Base-by-base conservation (phyloP, 768 basidiomycete genomes). In the Mycena chlorophos region DNA sequence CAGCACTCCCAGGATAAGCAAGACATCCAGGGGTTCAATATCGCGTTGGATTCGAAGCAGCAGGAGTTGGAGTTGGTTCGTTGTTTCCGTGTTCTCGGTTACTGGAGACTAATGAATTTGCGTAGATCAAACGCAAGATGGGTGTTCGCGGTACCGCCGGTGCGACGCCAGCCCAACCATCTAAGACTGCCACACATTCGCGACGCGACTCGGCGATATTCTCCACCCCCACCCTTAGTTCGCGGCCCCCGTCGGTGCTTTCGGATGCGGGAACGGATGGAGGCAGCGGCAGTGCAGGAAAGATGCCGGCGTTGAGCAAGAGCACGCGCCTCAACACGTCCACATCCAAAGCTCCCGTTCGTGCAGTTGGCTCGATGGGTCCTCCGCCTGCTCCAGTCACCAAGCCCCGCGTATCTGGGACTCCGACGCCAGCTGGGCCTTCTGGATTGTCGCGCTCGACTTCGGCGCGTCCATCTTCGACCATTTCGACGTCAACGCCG, bases 31-130 rank as follows among this genome's bases (percentile, higher is more conserved):
- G 88, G 90, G n/a, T 72, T 96, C 63, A 94, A 96, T 64, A 93
- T 95, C 30, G 94, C 94, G 0, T 72, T 97, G 51, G 92, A 95
- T 70, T 87, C 92, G 23, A 97, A 97, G 72, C 94, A 97, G 65
- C 93, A 95, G 69, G 94, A 96, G 69, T 74, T 97, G 34, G 93
- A 96, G 67, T 67, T 95, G 69, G 94, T 97, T 56, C 51, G 83
- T 78, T 34, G 27, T 49, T 60, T 43, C 39, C 53, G 20, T 23
- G 26, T 45, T 10, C 43, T 49, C n/a, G 13, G 8, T 42, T 37
- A 10, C 26, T 26, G 10, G 4, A 1, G 57, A 17, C 26, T 34
- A 19, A 43, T 37, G 27, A 64, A 23, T 31, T n/a, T 34, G 25
- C 19, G n/a, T 54, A 88, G 87, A 71, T 87, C 31, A 91, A 91